Percentiles rank a stretch among this genome's conserved stretches.
phyloP scores from a whole-genome alignment of 2,329 filamentous ascomycete species.

The Chalaropsis thielavioides region DNA sequence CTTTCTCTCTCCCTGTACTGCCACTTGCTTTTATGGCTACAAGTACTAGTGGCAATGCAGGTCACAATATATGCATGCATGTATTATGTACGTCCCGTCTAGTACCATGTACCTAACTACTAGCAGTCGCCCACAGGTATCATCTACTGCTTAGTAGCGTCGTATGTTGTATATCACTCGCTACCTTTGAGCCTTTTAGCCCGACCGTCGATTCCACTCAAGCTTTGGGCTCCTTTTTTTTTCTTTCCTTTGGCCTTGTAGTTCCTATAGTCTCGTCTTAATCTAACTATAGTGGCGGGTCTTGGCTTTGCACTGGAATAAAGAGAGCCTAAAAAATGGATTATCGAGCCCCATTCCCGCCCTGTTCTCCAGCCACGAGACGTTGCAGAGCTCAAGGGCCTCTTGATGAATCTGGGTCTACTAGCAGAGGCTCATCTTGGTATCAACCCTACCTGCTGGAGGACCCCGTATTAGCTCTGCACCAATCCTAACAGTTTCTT shows the following conservation, averaged over 20 bases:
- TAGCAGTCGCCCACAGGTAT: neutral
- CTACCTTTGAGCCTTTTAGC: neutral
- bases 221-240: neutral
- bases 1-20: neutral
- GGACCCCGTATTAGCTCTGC: neutral
- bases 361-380: neutral
- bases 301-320: neutral
- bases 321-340: neutral
- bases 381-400: neutral
- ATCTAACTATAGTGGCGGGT: neutral
- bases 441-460: neutral
- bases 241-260: neutral
- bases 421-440: neutral
- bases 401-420: neutral
- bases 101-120: neutral
- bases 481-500: neutral
- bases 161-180: neutral
- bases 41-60: neutral
- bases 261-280: neutral
- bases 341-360: neutral
- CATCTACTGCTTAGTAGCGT: neutral
- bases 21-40: neutral
- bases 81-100: neutral
- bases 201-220: neutral
- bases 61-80: constrained; percentile 1